Percentiles rank a stretch among this genome's conserved stretches.
Conservation (phyloP, 306 rosid species). For the Dryas drummondii region DNA sequence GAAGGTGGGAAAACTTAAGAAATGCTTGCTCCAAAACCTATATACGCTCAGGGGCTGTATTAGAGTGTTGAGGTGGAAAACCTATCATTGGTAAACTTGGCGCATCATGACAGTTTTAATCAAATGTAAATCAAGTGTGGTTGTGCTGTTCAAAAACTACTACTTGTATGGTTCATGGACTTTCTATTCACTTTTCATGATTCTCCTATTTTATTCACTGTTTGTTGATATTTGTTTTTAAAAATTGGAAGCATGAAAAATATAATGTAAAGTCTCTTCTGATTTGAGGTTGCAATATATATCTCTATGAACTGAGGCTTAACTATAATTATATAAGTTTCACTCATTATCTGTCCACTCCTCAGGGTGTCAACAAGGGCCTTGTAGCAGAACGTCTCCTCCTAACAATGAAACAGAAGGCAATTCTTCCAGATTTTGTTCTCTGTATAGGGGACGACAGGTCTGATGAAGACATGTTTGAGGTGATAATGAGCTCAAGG, state of each 20-base stretch:
- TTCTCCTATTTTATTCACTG: not conserved
- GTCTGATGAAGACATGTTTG: slow-evolving; percentile 92
- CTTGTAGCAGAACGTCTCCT: slow-evolving; percentile 71
- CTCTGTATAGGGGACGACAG: slow-evolving; percentile 89
- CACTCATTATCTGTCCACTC: slow-evolving; percentile 1
- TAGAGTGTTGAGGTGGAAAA: not conserved
- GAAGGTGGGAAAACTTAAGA: not conserved
- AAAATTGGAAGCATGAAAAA: not conserved
- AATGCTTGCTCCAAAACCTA: not conserved
- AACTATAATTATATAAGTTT: not conserved
- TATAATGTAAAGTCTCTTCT: not conserved
- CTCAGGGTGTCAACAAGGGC: slow-evolving; percentile 89
- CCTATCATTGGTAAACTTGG: not conserved
- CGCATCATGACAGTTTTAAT: too few relatives aligned
- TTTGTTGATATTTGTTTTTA: not conserved
- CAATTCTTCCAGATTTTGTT: slow-evolving; percentile 68
- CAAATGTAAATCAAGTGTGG: too few relatives aligned
- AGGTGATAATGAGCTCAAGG: slow-evolving; percentile 43
- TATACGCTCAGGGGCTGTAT: not conserved
- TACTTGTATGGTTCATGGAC: not conserved
- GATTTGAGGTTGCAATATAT: not conserved
- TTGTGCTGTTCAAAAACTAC: too few relatives aligned
- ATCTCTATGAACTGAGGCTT: not conserved
- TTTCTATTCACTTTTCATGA: not conserved
- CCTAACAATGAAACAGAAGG: slow-evolving; percentile 51